Evolutionary conservation across 495 filamentous ascomycete genomes (phyloP), one percentile per base, ranked within the genome.

Genomic region (Daldinia decipiens): DNA sequence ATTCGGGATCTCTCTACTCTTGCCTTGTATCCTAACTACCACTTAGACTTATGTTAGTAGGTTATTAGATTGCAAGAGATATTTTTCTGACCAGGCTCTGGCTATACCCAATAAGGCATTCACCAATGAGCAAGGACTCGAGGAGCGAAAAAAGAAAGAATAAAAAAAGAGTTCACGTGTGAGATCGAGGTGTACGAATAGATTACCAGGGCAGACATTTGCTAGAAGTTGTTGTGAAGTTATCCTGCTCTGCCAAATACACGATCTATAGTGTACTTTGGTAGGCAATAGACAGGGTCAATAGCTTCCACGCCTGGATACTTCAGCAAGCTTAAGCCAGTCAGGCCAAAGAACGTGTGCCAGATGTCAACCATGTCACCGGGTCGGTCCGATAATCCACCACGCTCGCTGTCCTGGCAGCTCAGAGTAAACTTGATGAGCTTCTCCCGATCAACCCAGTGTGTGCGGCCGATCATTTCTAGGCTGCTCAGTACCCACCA

Each of bases 361-460:
- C 97, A 99, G 43, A 99, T 94, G 85, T 99, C 95, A 40, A 97
- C 95, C 89, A 95, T 92, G 76, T 98, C 87, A 19, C 91, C 94
- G 19, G 95, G 95, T 67, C 95, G 84, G 82, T 98, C 95, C 7
- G 94, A 90, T 71, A 99, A 85, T 13, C 95, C 95, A 29, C 95
- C 95, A 38, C 85, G 78, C 63, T 97, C 91, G 1, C 87, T 82
- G 76, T 99, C 95, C 86, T 98, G 93, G 73, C 92, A 98, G 59
- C 82, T 83, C 62, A 99, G 80, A 53, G 98, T 97, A 79, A 95
- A 99, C 34, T 78, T 74, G 57, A 88, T 82, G 71, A 99, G 86
- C 75, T 91, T 92, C 61, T 89, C 82, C 31, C 85, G 83, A 81
- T 98, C 91, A 72, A 99, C 94, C 95, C 95, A 99, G 78, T 97